Evolutionary conservation across 2,329 filamentous ascomycete genomes (phyloP).

Genomic region (Trichoderma sp.): DNA sequence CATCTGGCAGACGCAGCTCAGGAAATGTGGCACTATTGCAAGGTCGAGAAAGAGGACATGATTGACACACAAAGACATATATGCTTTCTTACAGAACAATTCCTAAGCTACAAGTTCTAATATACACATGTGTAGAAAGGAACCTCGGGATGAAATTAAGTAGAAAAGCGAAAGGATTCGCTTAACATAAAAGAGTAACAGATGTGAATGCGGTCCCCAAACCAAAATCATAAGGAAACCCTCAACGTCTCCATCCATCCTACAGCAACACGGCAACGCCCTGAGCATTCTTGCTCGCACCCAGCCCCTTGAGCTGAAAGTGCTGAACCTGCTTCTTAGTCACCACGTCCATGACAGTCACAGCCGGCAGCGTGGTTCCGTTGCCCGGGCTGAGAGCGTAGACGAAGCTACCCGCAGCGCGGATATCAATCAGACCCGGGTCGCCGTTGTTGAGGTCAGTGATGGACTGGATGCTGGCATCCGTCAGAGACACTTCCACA

Average conservation of each 20-base stretch:
- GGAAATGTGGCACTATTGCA: too few species aligned
- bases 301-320: slow-evolving; percentile 23
- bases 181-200: too few species aligned
- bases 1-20: too few species aligned
- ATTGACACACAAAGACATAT: too few species aligned
- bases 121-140: too few species aligned
- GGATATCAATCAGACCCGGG: slow-evolving; percentile 58
- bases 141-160: too few species aligned
- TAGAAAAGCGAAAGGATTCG: too few species aligned
- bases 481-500: slow-evolving; percentile 56
- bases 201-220: background rate
- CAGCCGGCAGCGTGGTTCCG: slow-evolving; percentile 42
- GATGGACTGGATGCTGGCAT: slow-evolving; percentile 50
- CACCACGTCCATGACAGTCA: slow-evolving; percentile 41
- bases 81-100: too few species aligned
- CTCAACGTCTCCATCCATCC: too few species aligned
- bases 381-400: slow-evolving; percentile 61
- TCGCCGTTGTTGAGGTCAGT: slow-evolving; percentile 52
- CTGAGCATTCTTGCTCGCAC: slow-evolving; percentile 18
- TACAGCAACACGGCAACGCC: slow-evolving; percentile 25
- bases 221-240: background rate
- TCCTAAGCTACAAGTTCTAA: too few species aligned
- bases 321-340: slow-evolving; percentile 26
- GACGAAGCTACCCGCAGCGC: slow-evolving; percentile 54
- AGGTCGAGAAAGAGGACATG: too few species aligned